A percentile compares a stretch with the other conserved stretches of the same genome.
Conservation (phyloP, 2,329 filamentous ascomycete species). For the Chrysoporthe deuterocubensis region DNA sequence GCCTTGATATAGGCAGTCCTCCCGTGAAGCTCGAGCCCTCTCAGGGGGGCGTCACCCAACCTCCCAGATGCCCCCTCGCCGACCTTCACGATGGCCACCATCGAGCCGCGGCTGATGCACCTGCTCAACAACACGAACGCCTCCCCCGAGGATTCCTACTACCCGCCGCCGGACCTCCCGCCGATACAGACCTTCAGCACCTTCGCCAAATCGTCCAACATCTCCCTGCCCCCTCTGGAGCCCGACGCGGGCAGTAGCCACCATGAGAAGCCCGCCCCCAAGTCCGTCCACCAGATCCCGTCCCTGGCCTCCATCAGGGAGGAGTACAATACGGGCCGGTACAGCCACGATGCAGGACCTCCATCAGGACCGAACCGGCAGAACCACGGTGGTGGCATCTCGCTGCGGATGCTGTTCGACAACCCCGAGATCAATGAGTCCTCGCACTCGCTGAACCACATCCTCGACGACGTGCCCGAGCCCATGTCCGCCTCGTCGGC, state of each 20-base stretch:
- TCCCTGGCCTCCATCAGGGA: constrained; percentile 31
- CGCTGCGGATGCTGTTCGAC: constrained; percentile 47
- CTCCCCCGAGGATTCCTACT: constrained; percentile 41
- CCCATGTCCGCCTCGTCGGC: constrained; percentile 5
- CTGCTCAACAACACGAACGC: constrained; percentile 62
- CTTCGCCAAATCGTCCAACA: constrained; percentile 48
- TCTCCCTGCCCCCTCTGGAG: constrained; percentile 57
- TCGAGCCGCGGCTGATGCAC: constrained; percentile 70
- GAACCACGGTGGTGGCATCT: constrained; percentile 27
- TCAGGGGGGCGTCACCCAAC: constrained; percentile 21
- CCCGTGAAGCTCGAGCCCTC: constrained; percentile 23
- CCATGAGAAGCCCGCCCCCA: constrained; percentile 33
- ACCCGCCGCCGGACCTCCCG: constrained; percentile 57
- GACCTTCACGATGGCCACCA: constrained; percentile 62
- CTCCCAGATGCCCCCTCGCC: constrained; percentile 43
- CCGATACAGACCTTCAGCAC: constrained; percentile 53
- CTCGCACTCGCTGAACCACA: constrained; percentile 50
- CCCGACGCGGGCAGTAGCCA: constrained; percentile 48
- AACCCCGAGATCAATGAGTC: constrained; percentile 45
- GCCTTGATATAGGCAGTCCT: constrained; percentile 15
- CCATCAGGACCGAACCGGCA: constrained; percentile 9
- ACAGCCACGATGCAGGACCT: constrained; percentile 20
- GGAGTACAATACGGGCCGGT: constrained; percentile 25
- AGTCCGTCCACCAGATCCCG: constrained; percentile 32
- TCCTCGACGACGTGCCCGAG: constrained; percentile 51